Evolutionary conservation across 371 early-diverging fungal species (phyloP), one percentile per base, ranked within the genome.

Genomic region (Lichtheimia corymbifera): DNA sequence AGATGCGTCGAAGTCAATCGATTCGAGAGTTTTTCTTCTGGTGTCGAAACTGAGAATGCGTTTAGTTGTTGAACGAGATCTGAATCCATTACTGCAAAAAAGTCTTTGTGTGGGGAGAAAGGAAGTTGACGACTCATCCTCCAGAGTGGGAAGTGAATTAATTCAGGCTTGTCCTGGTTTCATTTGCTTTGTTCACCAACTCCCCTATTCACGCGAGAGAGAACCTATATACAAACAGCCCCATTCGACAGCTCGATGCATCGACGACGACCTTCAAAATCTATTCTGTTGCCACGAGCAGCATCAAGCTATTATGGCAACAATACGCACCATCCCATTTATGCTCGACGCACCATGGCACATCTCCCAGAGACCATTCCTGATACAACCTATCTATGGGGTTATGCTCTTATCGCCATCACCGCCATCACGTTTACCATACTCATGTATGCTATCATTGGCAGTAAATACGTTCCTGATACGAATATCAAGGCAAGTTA

Each of bases 381-480:
- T n/a, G 93, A 91, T 62, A 83, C 76, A 18, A 90, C 92, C 3
- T 83, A 84, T 25, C 61, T 88, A 2, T 91, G 87, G 79, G 93
- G 93, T 0, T 88, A 85, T 62, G 74, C 79, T 5, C 66, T 93
- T 17, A 77, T 93, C 43, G 65, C 73, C n/a, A 59, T 69, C 5
- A 87, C 93, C 4, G 79, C 80, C 58, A 59, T 84, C 35, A 65
- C 86, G 17, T 91, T 91, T 63, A 67, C 84, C 2, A 55, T 74
- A 5, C 79, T 84, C 12, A 74, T 88, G 68, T 93, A 92, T 71
- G 74, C 90, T 7, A 77, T 89, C 20, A 75, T 91, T 5, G 87
- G 87, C 15, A 87, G 90, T 49, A 87, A 92, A 61, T 86, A 83
- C 41, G 79, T 91, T 79, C 91, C 93, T 1, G 72, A 80, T 47